Base-by-base conservation (phyloP, 257 asterid species). In the Plectranthus barbatus region DNA sequence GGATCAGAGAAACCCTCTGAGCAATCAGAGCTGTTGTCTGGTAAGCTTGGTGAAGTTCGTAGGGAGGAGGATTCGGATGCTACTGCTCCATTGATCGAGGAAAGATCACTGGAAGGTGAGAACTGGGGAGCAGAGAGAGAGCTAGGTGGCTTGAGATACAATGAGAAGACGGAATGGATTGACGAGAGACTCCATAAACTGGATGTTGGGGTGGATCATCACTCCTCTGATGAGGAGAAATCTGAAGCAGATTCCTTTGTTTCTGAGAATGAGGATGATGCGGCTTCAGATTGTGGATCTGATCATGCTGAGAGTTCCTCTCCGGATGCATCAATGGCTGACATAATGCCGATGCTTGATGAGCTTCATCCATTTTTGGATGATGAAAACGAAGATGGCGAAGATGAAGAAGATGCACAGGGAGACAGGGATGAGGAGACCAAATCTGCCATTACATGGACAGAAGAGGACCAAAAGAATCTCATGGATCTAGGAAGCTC, bases 391-490 rank as follows among this genome's bases (percentile, higher is more conserved):
- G 92, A 88, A 11, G 90, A 79, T n/a, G 84, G 36, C 18, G 86
- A 80, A 44, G 84, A 76, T 20, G 87, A 83, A 40, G 90, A 82
- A 49, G 87, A 75, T 65, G 77, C 15, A 56, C 76, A 68, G 12
- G 81, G 40, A 15, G 81, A 72, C 50, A 69, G 67, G 77, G 94
- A 81, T 41, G 90, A 77, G 75, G 63, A 62, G 78, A 62, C 68
- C 6, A 75, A 84, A 65, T 76, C 86, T 21, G 82, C 78, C 20
- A 86, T 88, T 71, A 72, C 76, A 58, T 91, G 98, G 96, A 91
- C 98, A 0, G 95, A 88, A 50, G 94, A 91, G 80, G 98, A 91
- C 67, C 88, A 88, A 70, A 91, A 80, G 88, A 91, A 91, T 83
- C 90, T 91, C 36, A 83, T 91, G 91, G 94, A 91, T 74, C 76